A percentile compares a stretch with the other conserved stretches of the same genome.
phyloP scores from a whole-genome alignment of 164 flowering plant species.

The Annona squamosa region DNA sequence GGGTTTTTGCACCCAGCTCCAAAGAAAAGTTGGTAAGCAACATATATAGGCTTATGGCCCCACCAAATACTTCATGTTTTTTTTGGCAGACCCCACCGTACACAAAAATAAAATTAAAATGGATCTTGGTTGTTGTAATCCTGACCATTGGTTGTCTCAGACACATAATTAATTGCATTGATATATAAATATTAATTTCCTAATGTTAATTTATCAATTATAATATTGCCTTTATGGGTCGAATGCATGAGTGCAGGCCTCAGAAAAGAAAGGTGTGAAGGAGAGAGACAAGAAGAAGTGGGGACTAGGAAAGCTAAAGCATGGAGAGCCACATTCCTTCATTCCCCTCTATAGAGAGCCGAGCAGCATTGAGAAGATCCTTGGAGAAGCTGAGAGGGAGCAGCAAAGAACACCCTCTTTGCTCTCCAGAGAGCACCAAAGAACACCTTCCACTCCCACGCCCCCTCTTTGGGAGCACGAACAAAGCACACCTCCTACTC shows the following conservation, averaged over 20 bases:
- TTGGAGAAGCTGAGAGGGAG: constrained; percentile 82
- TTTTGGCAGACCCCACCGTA: no score
- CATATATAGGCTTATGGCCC: no score
- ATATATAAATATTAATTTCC: no score
- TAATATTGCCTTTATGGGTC: not conserved
- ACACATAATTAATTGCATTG: not conserved
- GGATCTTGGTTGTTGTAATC: no score
- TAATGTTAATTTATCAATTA: not conserved
- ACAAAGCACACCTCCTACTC: not conserved
- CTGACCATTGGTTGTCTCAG: no score
- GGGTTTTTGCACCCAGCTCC: constrained; percentile 58
- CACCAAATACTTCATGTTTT: no score
- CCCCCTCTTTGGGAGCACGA: not conserved
- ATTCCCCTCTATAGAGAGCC: constrained; percentile 76
- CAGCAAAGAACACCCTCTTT: constrained; percentile 16
- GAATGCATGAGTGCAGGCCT: constrained; percentile 34
- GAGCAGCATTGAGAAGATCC: constrained; percentile 87
- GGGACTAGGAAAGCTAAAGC: constrained; percentile 42
- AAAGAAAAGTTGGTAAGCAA: constrained; percentile 42
- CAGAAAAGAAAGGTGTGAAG: constrained; percentile 41
- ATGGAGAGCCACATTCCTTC: constrained; percentile 61
- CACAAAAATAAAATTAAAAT: no score
- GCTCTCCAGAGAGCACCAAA: constrained; percentile 5
- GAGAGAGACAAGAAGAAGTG: constrained; percentile 48
- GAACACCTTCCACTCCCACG: not conserved